A percentile compares a stretch with the other conserved stretches of the same genome.
Evolutionary conservation across 2,329 filamentous ascomycete species (phyloP).

Genomic region (Hypoxylon rubiginosum): DNA sequence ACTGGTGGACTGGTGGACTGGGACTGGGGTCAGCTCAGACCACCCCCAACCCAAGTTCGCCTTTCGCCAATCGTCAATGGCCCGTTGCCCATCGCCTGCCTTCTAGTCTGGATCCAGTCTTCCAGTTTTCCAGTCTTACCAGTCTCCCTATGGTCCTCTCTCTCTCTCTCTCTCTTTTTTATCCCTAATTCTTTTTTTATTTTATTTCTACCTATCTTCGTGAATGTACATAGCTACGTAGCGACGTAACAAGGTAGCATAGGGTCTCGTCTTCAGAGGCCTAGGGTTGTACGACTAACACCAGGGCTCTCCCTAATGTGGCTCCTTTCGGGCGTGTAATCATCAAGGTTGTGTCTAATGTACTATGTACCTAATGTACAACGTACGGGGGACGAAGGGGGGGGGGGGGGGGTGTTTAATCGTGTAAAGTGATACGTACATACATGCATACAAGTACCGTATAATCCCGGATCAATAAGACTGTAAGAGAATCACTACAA

Average conservation of each 20-base stretch:
- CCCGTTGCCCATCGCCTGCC: not conserved
- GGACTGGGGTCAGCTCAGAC: conserved; percentile 23
- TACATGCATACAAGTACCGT: conserved; percentile 11
- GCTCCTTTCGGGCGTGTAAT: conserved; percentile 45
- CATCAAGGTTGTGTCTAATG: conserved; percentile 35
- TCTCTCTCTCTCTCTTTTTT: conserved; percentile 17
- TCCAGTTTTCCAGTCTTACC: not conserved
- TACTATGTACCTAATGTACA: conserved; percentile 1
- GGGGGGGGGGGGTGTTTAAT: conserved; percentile 43
- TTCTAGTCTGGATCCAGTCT: not conserved
- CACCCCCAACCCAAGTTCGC: conserved; percentile 12
- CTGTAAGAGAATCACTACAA: conserved; percentile 4
- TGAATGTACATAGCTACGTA: conserved; percentile 26
- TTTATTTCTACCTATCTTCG: conserved; percentile 1
- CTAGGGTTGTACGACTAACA: conserved; percentile 47
- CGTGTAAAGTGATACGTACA: conserved; percentile 39
- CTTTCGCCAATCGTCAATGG: conserved; percentile 15
- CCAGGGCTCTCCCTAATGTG: conserved; percentile 44
- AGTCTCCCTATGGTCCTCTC: not conserved
- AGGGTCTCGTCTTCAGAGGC: conserved; percentile 40
- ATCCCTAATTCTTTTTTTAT: conserved; percentile 1
- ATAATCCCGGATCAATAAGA: conserved; percentile 7
- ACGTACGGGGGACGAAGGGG: conserved; percentile 31
- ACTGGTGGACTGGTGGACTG: too few relatives aligned
- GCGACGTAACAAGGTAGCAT: conserved; percentile 30